Percentiles rank a stretch among this genome's conserved stretches.
These are phyloP conservation scores for Euclidium syriacum DNA, from an alignment of 345 rosid genomes.

Conservation along the genomic window DNA sequence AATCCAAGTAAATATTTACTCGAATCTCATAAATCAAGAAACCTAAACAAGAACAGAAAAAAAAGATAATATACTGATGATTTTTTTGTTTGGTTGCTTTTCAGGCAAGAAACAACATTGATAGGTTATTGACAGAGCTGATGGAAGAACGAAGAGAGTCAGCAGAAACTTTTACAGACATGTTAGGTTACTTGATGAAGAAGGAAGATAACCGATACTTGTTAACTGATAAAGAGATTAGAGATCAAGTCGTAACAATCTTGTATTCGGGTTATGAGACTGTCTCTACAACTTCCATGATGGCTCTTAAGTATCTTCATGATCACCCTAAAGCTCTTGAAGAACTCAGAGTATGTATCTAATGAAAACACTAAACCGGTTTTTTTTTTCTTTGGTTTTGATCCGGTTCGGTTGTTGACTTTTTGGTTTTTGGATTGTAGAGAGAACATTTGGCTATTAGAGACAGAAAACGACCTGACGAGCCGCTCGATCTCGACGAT, in stretches of 20 bases:
- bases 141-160: conserved; percentile 54
- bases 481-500: conserved; percentile 61
- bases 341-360: conserved; percentile 57
- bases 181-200: conserved; percentile 67
- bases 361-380: background rate
- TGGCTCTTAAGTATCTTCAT: conserved; percentile 84
- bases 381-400: background rate
- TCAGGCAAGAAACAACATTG: conserved; percentile 64
- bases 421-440: conserved; percentile 34
- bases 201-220: conserved; percentile 41
- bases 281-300: conserved; percentile 84
- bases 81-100: conserved; percentile 6
- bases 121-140: conserved; percentile 44
- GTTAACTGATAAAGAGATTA: conserved; percentile 54
- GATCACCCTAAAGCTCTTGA: conserved; percentile 68
- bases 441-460: conserved; percentile 72
- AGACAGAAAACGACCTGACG: conserved; percentile 52
- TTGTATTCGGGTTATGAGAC: conserved; percentile 83
- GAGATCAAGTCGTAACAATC: conserved; percentile 81
- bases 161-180: conserved; percentile 41
- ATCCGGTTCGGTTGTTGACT: background rate
- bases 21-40: background rate
- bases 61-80: background rate
- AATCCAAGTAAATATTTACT: conserved; percentile 43
- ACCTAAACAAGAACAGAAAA: background rate